Evolutionary conservation across 1,284 basidiomycete genomes (phyloP).

Genomic region (Sanguinoderma infundibulare): DNA sequence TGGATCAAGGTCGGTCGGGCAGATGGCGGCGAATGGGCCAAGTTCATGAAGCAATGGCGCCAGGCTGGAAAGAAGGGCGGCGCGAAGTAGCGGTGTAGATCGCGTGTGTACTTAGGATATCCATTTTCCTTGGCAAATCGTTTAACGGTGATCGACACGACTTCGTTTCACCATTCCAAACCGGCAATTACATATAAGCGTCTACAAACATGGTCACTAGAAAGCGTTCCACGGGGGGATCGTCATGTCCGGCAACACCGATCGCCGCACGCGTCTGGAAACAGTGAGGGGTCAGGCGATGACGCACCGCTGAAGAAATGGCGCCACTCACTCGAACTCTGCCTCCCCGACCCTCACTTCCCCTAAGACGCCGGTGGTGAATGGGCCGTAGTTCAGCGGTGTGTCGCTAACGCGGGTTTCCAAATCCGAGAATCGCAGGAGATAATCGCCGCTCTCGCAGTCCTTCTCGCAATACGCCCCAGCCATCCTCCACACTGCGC

Average conservation of each 20-base stretch:
- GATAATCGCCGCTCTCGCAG: neutral
- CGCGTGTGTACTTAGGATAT: too few species aligned
- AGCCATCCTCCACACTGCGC: neutral
- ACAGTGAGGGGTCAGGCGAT: neutral
- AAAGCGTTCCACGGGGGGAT: neutral
- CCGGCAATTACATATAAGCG: too few species aligned
- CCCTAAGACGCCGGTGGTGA: neutral
- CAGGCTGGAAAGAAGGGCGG: neutral
- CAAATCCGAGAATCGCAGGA: neutral
- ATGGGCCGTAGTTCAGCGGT: neutral
- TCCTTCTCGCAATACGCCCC: neutral
- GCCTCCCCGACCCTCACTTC: neutral
- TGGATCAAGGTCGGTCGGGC: neutral
- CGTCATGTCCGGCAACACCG: neutral
- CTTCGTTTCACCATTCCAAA: too few species aligned
- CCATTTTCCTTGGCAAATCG: too few species aligned
- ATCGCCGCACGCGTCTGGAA: neutral
- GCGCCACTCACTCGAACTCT: neutral
- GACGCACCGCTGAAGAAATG: neutral
- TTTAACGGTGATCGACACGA: too few species aligned
- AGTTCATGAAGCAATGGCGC: neutral
- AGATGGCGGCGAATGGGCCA: neutral
- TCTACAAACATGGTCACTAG: too few species aligned
- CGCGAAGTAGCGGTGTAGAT: too few species aligned
- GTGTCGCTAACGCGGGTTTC: neutral